These are phyloP conservation scores for Coemansia sp. DNA, from an alignment of 192 early-diverging fungal species.

Conservation along the genomic window DNA sequence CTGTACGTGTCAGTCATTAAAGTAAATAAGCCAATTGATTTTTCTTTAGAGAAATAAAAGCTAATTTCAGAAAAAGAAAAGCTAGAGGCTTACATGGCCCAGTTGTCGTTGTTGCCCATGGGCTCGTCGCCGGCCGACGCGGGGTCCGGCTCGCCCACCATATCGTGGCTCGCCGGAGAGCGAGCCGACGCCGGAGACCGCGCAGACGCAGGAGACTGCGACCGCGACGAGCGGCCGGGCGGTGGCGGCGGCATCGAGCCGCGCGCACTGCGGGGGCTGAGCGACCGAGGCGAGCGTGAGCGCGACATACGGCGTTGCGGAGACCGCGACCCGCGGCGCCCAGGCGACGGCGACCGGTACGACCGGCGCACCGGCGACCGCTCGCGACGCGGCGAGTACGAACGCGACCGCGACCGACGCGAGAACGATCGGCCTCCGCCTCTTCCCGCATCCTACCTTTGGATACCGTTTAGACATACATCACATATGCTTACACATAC, in stretches of 20 bases:
- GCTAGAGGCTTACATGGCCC: conserved; percentile 20
- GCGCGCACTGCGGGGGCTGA: conserved; percentile 25
- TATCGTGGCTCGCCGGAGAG: conserved; percentile 44
- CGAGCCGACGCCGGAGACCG: conserved; percentile 52
- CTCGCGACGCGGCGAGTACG: conserved; percentile 35
- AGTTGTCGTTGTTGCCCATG: conserved; percentile 28
- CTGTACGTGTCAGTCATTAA: conserved; percentile 1
- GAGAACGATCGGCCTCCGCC: conserved; percentile 48
- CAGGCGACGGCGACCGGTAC: conserved; percentile 20
- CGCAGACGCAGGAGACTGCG: conserved; percentile 27
- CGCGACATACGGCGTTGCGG: conserved; percentile 20
- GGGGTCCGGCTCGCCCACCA: conserved; percentile 18
- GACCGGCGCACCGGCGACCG: conserved; percentile 22
- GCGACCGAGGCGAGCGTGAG: conserved; percentile 28
- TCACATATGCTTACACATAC: neutral
- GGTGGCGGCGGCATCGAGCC: conserved; percentile 32
- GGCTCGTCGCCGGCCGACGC: conserved; percentile 11
- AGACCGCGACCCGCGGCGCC: conserved; percentile 26
- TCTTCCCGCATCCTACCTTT: conserved; percentile 35
- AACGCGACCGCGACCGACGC: conserved; percentile 57
- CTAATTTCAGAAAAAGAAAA: neutral
- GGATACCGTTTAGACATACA: neutral
- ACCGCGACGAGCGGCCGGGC: conserved; percentile 16
- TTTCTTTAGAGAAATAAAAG: conserved; percentile 7
- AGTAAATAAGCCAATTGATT: neutral